These are phyloP conservation scores for Spathaspora arborariae DNA, from an alignment of 805 yeast genomes.

Conservation along the genomic window DNA sequence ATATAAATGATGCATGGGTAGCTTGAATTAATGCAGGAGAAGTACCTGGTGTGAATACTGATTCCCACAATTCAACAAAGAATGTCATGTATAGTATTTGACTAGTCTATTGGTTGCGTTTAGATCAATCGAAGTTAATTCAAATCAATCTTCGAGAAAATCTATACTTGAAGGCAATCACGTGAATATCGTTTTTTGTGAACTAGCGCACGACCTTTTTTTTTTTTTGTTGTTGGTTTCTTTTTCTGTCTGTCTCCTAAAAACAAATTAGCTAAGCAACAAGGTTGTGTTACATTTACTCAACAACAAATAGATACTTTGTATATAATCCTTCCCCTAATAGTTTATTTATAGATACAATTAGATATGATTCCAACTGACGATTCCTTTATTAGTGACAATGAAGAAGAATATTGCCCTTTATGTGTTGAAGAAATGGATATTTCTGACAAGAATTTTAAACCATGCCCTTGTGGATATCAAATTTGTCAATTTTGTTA, in stretches of 20 bases:
- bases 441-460: slow-evolving; percentile 90
- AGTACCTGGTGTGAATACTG: slow-evolving; percentile 89
- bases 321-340: not conserved
- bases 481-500: slow-evolving; percentile 98
- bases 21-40: slow-evolving; percentile 86
- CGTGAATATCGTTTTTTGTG: not conserved
- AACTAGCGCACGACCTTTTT: not conserved
- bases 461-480: slow-evolving; percentile 99
- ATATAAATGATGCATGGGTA: slow-evolving; percentile 77
- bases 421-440: slow-evolving; percentile 98
- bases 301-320: not conserved
- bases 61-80: slow-evolving; percentile 76
- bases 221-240: not conserved
- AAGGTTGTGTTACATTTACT: not conserved
- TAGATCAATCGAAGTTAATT: not conserved
- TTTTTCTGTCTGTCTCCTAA: not conserved
- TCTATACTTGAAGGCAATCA: too few species aligned
- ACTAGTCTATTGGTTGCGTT: not conserved
- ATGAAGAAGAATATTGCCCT: slow-evolving; percentile 83
- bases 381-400: slow-evolving; percentile 69
- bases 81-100: slow-evolving; percentile 21
- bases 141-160: not conserved
- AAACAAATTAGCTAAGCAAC: not conserved
- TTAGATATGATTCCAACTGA: slow-evolving; percentile 27
- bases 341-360: not conserved